Evolutionary conservation across 1,139 yeast species (phyloP), one percentile per base, ranked within the genome.

Genomic region (Pichia sp.): DNA sequence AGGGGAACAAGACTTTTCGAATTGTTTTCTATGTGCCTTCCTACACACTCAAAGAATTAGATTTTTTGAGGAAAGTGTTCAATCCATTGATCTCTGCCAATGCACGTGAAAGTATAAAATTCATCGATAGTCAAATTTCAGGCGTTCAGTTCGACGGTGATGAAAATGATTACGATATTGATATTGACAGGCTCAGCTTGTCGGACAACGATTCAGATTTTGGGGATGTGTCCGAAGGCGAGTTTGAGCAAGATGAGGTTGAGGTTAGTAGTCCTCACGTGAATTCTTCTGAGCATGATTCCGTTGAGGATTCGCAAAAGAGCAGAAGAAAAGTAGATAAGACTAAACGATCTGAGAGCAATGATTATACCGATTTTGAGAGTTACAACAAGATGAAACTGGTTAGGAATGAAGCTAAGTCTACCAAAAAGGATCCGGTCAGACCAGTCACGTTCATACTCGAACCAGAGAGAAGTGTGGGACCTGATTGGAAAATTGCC

Each of bases 11-110:
- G 29, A 57, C 61, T 11, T 26, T 19, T 19, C 19, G 32, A 4
- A 26, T 54, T 5, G 56, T 60, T 61, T 71, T 67, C 60, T 78
- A 62, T 60, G 69, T 82, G 34, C 87, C 87, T 0, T 67, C 76
- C 3, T 81, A 80, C 61, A 82, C 87, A 0, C 70, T 83, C 54
- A 79, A 75, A 54, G 85, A 82, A 61, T 74, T 83, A 61, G 85
- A 81, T 54, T 78, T 68, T 61, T 73, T 74, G 54, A 81, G 79
- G 64, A 77, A 77, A 55, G 84, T 85, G 0, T 70, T 75, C n/a
- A 65, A 67, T 49, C 74, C 82, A 2, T 74, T 81, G 68, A 70
- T 73, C 59, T 81, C 86, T 8, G 74, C 76, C 10, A 81, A 81
- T 67, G 81, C 87, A 4, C 70, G 84, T 54, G 85, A 80, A 61